Evolutionary conservation across 768 basidiomycete genomes (phyloP).

Genomic region (Podaxis carcinomalis): DNA sequence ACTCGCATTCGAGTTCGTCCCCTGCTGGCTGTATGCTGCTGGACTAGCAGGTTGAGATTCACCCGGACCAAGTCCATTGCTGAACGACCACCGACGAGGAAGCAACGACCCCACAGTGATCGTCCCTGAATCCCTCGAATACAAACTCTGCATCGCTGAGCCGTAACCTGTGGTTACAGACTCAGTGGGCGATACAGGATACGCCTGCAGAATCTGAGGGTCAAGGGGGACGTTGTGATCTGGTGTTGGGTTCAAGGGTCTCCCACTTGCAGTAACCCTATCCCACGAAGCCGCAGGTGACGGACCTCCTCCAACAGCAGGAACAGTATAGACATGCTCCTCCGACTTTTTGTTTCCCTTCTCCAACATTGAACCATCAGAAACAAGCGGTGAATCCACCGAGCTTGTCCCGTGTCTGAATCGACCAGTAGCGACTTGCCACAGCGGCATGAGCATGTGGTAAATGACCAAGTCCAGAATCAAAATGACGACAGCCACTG

Average conservation of each 20-base stretch:
- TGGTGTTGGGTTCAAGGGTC: constrained; percentile 53
- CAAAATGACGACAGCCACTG: constrained; percentile 64
- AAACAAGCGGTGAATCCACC: constrained; percentile 16
- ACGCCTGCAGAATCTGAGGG: constrained; percentile 36
- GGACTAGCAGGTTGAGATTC: constrained; percentile 5
- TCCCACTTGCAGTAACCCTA: constrained; percentile 17
- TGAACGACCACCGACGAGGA: constrained; percentile 34
- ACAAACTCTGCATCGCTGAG: constrained; percentile 26
- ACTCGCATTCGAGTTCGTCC: neutral
- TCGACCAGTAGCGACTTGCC: constrained; percentile 10
- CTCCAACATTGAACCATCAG: constrained; percentile 34
- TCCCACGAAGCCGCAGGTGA: constrained; percentile 12
- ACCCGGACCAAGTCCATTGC: neutral
- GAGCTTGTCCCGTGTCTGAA: constrained; percentile 4
- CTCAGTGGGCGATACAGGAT: constrained; percentile 40
- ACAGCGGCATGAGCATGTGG: constrained; percentile 29
- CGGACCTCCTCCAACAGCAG: neutral
- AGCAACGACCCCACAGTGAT: constrained; percentile 35
- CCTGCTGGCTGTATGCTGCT: neutral
- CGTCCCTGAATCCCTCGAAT: constrained; percentile 31
- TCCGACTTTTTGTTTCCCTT: constrained; percentile 24
- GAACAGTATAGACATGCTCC: neutral
- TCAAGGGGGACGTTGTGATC: constrained; percentile 38
- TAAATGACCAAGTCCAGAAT: constrained; percentile 64
- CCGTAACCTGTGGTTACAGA: constrained; percentile 22